These are phyloP conservation scores for Monosporascus sp. DNA, from an alignment of 2,329 filamentous ascomycete species.

Conservation along the genomic window DNA sequence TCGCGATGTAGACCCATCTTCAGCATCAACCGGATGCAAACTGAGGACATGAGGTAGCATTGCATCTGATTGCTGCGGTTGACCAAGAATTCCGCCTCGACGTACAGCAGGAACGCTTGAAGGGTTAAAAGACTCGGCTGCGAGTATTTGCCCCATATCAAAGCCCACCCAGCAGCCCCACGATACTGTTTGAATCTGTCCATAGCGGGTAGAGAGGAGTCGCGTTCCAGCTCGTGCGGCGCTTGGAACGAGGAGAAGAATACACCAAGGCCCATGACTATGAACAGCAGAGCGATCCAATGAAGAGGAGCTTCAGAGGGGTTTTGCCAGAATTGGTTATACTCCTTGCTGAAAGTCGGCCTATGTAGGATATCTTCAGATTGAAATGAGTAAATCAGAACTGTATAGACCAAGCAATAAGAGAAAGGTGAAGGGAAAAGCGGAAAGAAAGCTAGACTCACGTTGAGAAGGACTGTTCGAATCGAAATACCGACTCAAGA, in stretches of 20 bases:
- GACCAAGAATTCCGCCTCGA: conserved; percentile 49
- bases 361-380: conserved; percentile 47
- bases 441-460: conserved; percentile 24
- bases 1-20: conserved; percentile 57
- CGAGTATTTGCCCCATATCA: conserved; percentile 46
- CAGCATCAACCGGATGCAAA: conserved; percentile 49
- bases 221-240: conserved; percentile 38
- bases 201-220: conserved; percentile 34
- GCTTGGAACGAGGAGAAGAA: conserved; percentile 41
- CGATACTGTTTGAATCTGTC: conserved; percentile 46
- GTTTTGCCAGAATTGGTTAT: conserved; percentile 45
- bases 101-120: conserved; percentile 46
- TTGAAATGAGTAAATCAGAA: conserved; percentile 3
- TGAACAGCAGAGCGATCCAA: conserved; percentile 49
- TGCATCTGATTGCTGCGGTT: conserved; percentile 47
- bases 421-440: neutral
- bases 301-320: conserved; percentile 33
- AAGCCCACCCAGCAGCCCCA: conserved; percentile 45
- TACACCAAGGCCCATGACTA: conserved; percentile 38
- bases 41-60: conserved; percentile 48
- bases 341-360: conserved; percentile 48
- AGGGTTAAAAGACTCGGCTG: conserved; percentile 44
- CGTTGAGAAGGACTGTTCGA: conserved; percentile 48
- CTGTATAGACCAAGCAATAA: conserved; percentile 3
- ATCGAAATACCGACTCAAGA: conserved; percentile 50